These are phyloP conservation scores for Globisporangium megalacanthum DNA, from an alignment of 352 stramenopile species.

Conservation along the genomic window DNA sequence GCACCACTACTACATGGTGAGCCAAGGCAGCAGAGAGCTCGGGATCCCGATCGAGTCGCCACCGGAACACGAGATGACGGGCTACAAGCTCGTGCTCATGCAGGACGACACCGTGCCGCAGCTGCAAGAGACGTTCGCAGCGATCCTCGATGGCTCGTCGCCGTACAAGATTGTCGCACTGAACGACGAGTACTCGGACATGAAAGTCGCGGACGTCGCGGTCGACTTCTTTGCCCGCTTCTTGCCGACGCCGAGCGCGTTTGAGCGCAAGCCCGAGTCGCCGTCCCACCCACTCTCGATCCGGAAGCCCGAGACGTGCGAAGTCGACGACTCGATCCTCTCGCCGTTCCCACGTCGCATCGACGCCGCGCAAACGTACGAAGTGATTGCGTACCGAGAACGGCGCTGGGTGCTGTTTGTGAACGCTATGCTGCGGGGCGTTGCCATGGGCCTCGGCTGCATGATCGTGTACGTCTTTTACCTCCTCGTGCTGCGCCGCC, in stretches of 20 bases:
- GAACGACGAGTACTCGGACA: conserved; percentile 86
- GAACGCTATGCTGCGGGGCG: conserved; percentile 66
- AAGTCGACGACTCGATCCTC: conserved; percentile 69
- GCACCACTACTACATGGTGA: conserved; percentile 88
- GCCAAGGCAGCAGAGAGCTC: conserved; percentile 69
- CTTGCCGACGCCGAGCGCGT: conserved; percentile 60
- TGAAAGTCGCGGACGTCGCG: conserved; percentile 63
- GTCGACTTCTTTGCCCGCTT: conserved; percentile 70
- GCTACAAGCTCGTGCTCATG: conserved; percentile 85
- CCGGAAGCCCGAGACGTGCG: conserved; percentile 54
- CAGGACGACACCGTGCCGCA: conserved; percentile 76
- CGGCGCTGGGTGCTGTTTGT: conserved; percentile 77
- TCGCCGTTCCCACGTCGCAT: conserved; percentile 57
- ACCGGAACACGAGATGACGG: conserved; percentile 66
- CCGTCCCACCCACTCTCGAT: conserved; percentile 46
- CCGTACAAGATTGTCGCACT: conserved; percentile 77
- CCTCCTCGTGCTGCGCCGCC: conserved; percentile 51
- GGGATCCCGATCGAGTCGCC: conserved; percentile 73
- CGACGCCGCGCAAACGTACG: conserved; percentile 62
- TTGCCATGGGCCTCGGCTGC: conserved; percentile 66
- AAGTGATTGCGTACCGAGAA: conserved; percentile 78
- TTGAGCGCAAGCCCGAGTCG: conserved; percentile 47
- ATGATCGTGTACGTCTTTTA: conserved; percentile 85
- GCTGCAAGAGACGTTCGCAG: conserved; percentile 58
- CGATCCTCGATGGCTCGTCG: conserved; percentile 58